Conservation (phyloP, 2,329 filamentous ascomycete genomes). For the Neospermospora avenae region DNA sequence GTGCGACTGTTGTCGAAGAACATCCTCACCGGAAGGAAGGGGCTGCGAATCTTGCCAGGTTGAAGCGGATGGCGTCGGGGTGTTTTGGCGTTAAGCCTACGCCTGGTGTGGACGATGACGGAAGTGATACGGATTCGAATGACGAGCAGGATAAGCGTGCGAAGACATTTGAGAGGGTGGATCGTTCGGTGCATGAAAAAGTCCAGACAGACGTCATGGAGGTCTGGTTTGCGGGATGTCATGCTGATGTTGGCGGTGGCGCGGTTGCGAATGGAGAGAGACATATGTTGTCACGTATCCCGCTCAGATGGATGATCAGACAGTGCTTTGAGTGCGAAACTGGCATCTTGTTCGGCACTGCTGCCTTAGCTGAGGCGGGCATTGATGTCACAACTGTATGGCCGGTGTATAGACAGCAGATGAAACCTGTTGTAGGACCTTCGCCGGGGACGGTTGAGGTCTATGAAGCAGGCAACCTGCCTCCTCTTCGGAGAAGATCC, state of each 20-base stretch:
- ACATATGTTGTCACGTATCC: constrained; percentile 44
- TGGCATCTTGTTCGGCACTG: constrained; percentile 42
- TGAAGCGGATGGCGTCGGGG: not conserved
- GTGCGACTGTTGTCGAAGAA: not conserved
- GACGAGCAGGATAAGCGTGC: constrained; percentile 20
- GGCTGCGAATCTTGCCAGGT: not conserved
- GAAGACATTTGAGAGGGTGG: not conserved
- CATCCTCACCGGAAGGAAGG: not conserved
- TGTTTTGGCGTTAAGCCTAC: constrained; percentile 3
- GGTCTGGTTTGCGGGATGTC: constrained; percentile 42
- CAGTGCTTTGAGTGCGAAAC: constrained; percentile 46
- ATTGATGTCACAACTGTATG: constrained; percentile 42
- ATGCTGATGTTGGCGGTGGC: constrained; percentile 42
- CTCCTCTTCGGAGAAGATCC: constrained; percentile 35
- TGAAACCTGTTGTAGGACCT: constrained; percentile 36
- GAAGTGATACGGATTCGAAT: not conserved
- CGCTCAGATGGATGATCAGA: constrained; percentile 46
- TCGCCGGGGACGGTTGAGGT: constrained; percentile 37
- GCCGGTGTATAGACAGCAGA: constrained; percentile 37
- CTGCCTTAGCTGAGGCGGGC: constrained; percentile 40
- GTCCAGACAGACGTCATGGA: constrained; percentile 43
- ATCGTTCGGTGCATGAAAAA: not conserved
- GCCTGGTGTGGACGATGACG: not conserved
- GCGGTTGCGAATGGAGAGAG: constrained; percentile 40
- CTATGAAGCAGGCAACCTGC: constrained; percentile 36